Conservation (phyloP, 108 stramenopile genomes). For the Cyclotella kingstonii region DNA sequence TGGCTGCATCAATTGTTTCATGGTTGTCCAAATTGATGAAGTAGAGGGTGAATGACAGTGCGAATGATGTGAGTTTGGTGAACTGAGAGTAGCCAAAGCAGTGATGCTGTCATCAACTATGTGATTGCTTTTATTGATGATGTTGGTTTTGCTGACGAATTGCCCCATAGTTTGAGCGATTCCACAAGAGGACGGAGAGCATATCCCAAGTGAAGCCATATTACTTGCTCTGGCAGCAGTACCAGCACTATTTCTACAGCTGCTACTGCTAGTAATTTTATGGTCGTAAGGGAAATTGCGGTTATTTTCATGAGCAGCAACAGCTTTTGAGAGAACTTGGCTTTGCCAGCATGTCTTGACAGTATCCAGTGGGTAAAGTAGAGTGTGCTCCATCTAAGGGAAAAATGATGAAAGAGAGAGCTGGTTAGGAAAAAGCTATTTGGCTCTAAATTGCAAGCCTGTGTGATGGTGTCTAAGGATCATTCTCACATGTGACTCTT, state of each 20-base stretch:
- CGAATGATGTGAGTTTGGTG: slow-evolving; percentile 1
- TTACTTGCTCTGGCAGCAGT: too few species aligned
- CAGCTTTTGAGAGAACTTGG: slow-evolving; percentile 61
- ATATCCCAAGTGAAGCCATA: too few species aligned
- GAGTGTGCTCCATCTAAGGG: slow-evolving; percentile 72
- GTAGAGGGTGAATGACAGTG: not conserved
- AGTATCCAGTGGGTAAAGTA: slow-evolving; percentile 95
- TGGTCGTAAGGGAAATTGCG: too few species aligned
- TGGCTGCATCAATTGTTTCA: slow-evolving; percentile 37
- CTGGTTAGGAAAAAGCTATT: not conserved
- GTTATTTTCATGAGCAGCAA: not conserved
- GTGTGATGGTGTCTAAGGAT: not conserved
- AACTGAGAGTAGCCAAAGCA: not conserved
- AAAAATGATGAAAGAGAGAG: not conserved
- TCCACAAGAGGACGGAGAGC: too few species aligned
- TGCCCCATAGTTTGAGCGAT: too few species aligned
- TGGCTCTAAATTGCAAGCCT: not conserved
- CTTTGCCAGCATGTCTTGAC: slow-evolving; percentile 92
- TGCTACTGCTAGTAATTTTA: not conserved
- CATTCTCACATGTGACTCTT: not conserved
- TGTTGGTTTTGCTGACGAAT: not conserved
- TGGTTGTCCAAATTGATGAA: slow-evolving; percentile 46
- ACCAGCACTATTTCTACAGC: too few species aligned
- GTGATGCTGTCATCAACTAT: not conserved
- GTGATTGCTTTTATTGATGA: not conserved